Evolutionary conservation across 2,329 filamentous ascomycete genomes (phyloP).

Genomic region (Amylocarpus encephaloides): DNA sequence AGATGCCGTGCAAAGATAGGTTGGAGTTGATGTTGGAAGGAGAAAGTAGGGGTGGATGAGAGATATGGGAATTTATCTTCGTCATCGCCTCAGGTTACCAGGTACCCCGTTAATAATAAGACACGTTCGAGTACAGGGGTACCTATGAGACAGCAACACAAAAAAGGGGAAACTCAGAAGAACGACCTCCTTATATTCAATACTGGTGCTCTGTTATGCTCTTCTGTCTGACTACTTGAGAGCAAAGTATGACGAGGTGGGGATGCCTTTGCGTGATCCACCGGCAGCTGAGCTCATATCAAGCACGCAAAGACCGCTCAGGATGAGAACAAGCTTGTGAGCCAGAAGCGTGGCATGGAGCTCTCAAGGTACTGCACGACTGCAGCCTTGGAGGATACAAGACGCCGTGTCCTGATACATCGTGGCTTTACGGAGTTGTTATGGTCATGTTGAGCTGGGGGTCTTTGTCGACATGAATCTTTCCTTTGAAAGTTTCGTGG

Average conservation of each 20-base stretch:
- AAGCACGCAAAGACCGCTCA: constrained; percentile 13
- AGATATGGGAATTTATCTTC: constrained; percentile 4
- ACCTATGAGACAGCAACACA: no score
- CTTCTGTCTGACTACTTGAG: not conserved
- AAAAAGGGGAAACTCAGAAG: no score
- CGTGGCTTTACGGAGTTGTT: no score
- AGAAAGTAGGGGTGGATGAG: not conserved
- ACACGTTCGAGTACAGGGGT: not conserved
- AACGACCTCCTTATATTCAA: no score
- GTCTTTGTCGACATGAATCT: no score
- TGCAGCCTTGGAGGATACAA: no score
- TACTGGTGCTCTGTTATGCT: not conserved
- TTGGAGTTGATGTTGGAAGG: not conserved
- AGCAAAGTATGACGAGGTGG: not conserved
- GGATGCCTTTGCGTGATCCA: constrained; percentile 7
- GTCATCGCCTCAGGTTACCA: constrained; percentile 7
- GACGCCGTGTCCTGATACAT: no score
- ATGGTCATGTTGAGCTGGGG: no score
- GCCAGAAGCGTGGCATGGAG: not conserved
- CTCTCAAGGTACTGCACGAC: no score
- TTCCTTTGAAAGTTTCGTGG: no score
- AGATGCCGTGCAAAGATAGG: constrained; percentile 14
- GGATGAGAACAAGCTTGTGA: not conserved
- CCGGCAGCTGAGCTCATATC: constrained; percentile 8
- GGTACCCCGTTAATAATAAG: not conserved